Evolutionary conservation across 768 basidiomycete genomes (phyloP).

Genomic region (Tylopilus rubrobrunneus): DNA sequence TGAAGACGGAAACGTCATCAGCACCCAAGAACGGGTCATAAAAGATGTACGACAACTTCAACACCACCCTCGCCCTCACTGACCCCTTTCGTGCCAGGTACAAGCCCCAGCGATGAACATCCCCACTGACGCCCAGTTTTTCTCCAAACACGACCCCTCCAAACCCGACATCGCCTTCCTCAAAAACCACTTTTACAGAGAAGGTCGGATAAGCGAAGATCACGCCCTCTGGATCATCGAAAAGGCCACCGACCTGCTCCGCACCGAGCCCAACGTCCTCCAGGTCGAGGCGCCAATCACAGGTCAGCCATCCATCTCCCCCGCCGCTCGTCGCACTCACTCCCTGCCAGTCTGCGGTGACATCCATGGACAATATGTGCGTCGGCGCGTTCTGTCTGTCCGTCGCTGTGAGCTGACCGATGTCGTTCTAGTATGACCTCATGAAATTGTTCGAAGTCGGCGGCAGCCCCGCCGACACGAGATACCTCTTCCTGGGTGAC

Average conservation of each 20-base stretch:
- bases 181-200: constrained; percentile 98
- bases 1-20: constrained; percentile 88
- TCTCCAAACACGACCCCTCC: constrained; percentile 71
- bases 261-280: constrained; percentile 83
- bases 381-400: constrained; percentile 25
- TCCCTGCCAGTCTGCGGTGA: constrained; percentile 82
- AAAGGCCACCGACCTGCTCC: constrained; percentile 79
- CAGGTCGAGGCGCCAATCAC: constrained; percentile 98
- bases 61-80: constrained; percentile 2
- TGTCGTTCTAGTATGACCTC: constrained; percentile 65
- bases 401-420: constrained; percentile 15
- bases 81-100: constrained; percentile 49
- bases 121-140: constrained; percentile 94
- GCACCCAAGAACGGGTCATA: constrained; percentile 92
- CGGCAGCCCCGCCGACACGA: constrained; percentile 89
- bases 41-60: constrained; percentile 69
- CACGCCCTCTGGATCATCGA: constrained; percentile 93
- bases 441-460: constrained; percentile 97
- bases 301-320: constrained; percentile 43
- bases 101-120: constrained; percentile 95
- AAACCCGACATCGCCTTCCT: constrained; percentile 96
- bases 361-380: constrained; percentile 98
- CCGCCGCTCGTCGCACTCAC: not conserved
- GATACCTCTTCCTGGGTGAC: constrained; percentile 90
- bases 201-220: constrained; percentile 89